Conservation (phyloP, 164 flowering plant species). For the Saururus chinensis region DNA sequence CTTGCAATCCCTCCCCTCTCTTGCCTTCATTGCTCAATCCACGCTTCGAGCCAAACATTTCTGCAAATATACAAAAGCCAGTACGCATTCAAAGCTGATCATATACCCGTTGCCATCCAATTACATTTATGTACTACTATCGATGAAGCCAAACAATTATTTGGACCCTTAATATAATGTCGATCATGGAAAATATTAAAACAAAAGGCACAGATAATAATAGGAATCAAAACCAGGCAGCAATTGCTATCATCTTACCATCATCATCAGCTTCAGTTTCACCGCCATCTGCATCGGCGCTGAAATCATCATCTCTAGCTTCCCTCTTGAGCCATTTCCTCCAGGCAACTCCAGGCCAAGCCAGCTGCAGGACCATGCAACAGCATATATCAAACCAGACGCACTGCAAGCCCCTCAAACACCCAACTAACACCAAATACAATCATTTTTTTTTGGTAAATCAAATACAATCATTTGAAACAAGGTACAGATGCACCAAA, state of each 20-base stretch:
- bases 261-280: conserved; percentile 18
- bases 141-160: not conserved
- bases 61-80: conserved; percentile 18
- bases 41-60: conserved; percentile 20
- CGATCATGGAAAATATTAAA: too few relatives aligned
- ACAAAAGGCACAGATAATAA: too few relatives aligned
- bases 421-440: too few relatives aligned
- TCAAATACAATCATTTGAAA: conserved; percentile 75
- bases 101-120: too few relatives aligned
- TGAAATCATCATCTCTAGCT: conserved; percentile 53
- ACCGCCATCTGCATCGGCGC: conserved; percentile 67
- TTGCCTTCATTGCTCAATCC: conserved; percentile 23
- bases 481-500: conserved; percentile 72
- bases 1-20: conserved; percentile 18
- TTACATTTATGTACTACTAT: too few relatives aligned
- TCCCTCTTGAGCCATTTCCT: conserved; percentile 77
- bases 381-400: conserved; percentile 15
- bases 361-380: conserved; percentile 44
- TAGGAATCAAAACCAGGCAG: not conserved
- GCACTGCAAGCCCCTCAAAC: too few relatives aligned
- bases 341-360: conserved; percentile 62
- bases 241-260: conserved; percentile 15
- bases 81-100: too few relatives aligned
- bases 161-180: too few relatives aligned
- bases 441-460: too few relatives aligned